Base-by-base conservation (phyloP, 2,329 filamentous ascomycete species). In the Ascochyta rabiei region DNA sequence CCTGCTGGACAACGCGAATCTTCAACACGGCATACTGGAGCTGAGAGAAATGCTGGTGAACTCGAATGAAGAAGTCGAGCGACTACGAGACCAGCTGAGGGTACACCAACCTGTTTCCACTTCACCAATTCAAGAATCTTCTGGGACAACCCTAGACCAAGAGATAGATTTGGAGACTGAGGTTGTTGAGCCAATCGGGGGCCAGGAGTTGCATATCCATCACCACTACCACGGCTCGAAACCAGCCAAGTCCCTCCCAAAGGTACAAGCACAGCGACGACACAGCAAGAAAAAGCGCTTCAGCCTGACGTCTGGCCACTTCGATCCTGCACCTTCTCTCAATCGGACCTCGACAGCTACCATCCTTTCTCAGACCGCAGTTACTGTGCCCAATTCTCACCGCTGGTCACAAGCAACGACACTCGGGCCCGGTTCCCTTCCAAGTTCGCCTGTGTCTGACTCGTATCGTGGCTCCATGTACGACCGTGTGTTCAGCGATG, bases 51-150 rank as follows among this genome's bases (percentile, higher is more conserved):
- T 99, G 86, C 82, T 99, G 19, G 84, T 91, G 67, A 92, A 86
- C 71, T 96, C 93, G 3, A 96, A 98, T 68, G 90, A 96, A 66
- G 93, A 99, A 76, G 95, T 98, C 3, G 91, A 96, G 71, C 85
- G 84, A 38, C 77, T 99, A 18, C 84, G 93, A 23, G 90, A 96
- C 57, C 90, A 96, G 72, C 80, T 98, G 23, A 75, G 89, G 57
- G 84, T 86, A 41, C 91, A 96, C 69, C 90, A 95, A 65, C 90
- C 91, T 7, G 66, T 89, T 4, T 60, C 66, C 9, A 48, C 63
- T 1, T 67, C 69, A 6, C 68, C 65, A 4, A 48, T 39, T 2
- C 56, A 65, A 21, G 75, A 77, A 3, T 45, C 45, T 12, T 37
- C 57, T 4, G 55, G 67, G 48, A 75, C 78, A 1, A 89, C 85